Conservation (phyloP, 2,329 filamentous ascomycete genomes). For the Sclerotinia minor region DNA sequence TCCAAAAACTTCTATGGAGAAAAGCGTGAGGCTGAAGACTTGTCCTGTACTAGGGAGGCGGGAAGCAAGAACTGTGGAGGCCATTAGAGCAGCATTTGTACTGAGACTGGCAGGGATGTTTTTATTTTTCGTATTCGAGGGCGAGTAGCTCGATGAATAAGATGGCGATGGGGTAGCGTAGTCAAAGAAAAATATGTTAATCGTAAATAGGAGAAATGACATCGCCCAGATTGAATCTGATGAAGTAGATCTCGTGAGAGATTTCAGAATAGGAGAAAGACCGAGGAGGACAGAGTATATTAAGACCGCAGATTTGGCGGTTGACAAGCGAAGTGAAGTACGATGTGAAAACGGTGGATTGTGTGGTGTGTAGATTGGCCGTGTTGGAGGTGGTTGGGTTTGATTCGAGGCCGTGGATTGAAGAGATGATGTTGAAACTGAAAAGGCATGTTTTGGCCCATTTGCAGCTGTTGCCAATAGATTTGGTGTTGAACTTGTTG, state of each 20-base stretch:
- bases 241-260: constrained; percentile 88
- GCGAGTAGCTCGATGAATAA: constrained; percentile 50
- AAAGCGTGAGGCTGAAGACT: constrained; percentile 91
- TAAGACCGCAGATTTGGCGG: constrained; percentile 86
- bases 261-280: constrained; percentile 92
- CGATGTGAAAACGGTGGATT: constrained; percentile 38
- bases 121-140: constrained; percentile 30
- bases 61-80: constrained; percentile 88
- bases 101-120: constrained; percentile 64
- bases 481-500: constrained; percentile 38
- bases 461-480: constrained; percentile 24
- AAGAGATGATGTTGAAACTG: constrained; percentile 21
- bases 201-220: constrained; percentile 86
- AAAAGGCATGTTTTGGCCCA: constrained; percentile 8
- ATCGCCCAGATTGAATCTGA: constrained; percentile 97
- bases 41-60: constrained; percentile 86
- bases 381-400: constrained; percentile 58
- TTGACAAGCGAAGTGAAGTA: constrained; percentile 68
- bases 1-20: constrained; percentile 96
- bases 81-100: constrained; percentile 96
- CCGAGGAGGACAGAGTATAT: constrained; percentile 93
- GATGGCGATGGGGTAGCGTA: constrained; percentile 60
- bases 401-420: constrained; percentile 43
- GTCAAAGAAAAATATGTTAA: constrained; percentile 98
- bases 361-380: constrained; percentile 39